A percentile compares a stretch with the other conserved stretches of the same genome.
phyloP scores from a whole-genome alignment of 2,329 filamentous ascomycete species.

The Scolecobasidium constrictum region DNA sequence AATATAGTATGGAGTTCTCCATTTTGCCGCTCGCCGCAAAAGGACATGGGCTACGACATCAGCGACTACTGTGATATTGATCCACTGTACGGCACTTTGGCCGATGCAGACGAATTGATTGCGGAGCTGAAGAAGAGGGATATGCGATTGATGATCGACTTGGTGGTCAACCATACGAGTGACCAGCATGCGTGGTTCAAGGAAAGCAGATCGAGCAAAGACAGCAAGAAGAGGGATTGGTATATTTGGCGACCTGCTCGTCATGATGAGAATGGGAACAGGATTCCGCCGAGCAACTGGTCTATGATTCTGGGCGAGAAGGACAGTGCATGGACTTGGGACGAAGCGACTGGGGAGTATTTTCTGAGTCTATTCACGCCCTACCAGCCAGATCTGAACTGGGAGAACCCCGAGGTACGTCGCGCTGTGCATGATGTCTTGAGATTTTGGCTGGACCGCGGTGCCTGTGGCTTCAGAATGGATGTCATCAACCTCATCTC shows the following conservation, averaged over 20 bases:
- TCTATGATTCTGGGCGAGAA: conserved; percentile 26
- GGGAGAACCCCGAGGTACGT: conserved; percentile 34
- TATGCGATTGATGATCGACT: conserved; percentile 40
- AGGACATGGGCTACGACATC: conserved; percentile 45
- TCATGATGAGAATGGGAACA: conserved; percentile 41
- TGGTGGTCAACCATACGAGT: conserved; percentile 35
- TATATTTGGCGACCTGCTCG: conserved; percentile 55
- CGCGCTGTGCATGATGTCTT: conserved; percentile 35
- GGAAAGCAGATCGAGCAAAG: conserved; percentile 39
- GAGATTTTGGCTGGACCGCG: conserved; percentile 37
- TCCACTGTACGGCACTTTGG: conserved; percentile 34
- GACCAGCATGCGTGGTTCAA: conserved; percentile 48
- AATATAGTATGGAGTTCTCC: conserved; percentile 48
- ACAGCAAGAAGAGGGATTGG: conserved; percentile 47
- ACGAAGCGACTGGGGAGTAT: conserved; percentile 35
- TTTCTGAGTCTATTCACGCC: conserved; percentile 36
- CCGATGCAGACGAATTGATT: conserved; percentile 35
- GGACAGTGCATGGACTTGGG: conserved; percentile 33
- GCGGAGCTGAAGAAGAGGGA: conserved; percentile 29
- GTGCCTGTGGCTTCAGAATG: conserved; percentile 35
- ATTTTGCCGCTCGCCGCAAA: conserved; percentile 41
- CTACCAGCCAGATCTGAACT: conserved; percentile 37
- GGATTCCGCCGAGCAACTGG: conserved; percentile 49
- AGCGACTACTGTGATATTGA: conserved; percentile 35
- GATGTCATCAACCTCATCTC: conserved; percentile 40